Evolutionary conservation across 352 stramenopile genomes (phyloP).

Genomic region (Phytophthora megakarya): DNA sequence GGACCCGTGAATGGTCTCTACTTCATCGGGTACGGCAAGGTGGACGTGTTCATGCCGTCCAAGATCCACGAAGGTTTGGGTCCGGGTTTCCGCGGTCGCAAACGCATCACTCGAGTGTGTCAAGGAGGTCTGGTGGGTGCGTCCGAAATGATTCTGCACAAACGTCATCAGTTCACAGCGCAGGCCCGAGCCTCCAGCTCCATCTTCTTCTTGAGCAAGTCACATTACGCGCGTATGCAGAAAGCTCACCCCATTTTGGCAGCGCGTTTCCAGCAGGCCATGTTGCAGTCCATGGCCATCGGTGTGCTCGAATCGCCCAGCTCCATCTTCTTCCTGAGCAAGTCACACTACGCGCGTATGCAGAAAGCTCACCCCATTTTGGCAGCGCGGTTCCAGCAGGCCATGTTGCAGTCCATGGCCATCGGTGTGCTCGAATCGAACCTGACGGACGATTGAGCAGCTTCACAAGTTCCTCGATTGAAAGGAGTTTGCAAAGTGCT

Average conservation of each 20-base stretch:
- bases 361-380: constrained; percentile 67
- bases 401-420: constrained; percentile 87
- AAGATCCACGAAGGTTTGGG: constrained; percentile 81
- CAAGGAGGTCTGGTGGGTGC: constrained; percentile 80
- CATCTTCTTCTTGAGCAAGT: constrained; percentile 84
- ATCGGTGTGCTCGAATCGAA: constrained; percentile 86
- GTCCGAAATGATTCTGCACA: constrained; percentile 81
- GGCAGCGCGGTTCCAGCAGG: constrained; percentile 80
- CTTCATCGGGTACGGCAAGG: constrained; percentile 85
- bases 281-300: constrained; percentile 85
- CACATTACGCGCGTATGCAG: constrained; percentile 76
- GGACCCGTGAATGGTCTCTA: constrained; percentile 68
- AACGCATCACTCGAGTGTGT: constrained; percentile 82
- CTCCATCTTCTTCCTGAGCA: constrained; percentile 86
- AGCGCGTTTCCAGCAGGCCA: constrained; percentile 81
- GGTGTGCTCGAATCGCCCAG: constrained; percentile 77
- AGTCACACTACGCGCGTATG: constrained; percentile 71
- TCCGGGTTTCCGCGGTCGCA: constrained; percentile 74
- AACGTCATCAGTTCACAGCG: constrained; percentile 82
- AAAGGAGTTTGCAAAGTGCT: constrained; percentile 3
- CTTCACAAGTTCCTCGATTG: background rate
- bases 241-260: constrained; percentile 65
- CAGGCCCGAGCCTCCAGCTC: constrained; percentile 75
- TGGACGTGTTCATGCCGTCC: constrained; percentile 86
- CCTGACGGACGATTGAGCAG: constrained; percentile 69